A percentile compares a stretch with the other conserved stretches of the same genome.
phyloP scores from a whole-genome alignment of 768 basidiomycete genomes.

The Boletus vermiculosoides region DNA sequence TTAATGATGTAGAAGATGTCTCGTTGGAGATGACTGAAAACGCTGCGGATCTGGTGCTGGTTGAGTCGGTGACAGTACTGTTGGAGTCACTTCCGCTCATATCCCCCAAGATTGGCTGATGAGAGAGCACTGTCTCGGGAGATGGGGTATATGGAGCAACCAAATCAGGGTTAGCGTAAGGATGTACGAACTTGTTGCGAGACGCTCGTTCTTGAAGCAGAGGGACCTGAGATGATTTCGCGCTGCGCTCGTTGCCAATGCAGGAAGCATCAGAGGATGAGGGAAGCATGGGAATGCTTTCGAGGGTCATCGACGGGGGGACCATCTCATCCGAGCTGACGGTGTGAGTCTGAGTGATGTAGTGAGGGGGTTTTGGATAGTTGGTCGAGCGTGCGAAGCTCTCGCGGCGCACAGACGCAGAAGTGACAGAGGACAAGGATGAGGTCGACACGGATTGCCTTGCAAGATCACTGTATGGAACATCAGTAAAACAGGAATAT shows the following conservation, averaged over 20 bases:
- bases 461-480: conserved; percentile 48
- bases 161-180: conserved; percentile 80
- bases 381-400: conserved; percentile 38
- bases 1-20: conserved; percentile 29
- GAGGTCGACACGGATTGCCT: conserved; percentile 60
- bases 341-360: conserved; percentile 6
- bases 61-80: conserved; percentile 48
- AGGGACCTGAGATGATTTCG: conserved; percentile 22
- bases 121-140: conserved; percentile 27
- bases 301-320: conserved; percentile 1
- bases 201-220: conserved; percentile 37
- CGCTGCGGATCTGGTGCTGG: conserved; percentile 38
- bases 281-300: conserved; percentile 1
- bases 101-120: conserved; percentile 31
- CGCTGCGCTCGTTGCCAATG: conserved; percentile 9
- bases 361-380: conserved; percentile 6
- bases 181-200: conserved; percentile 50
- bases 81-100: conserved; percentile 50
- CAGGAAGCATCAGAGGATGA: conserved; percentile 15
- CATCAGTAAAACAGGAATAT: conserved; percentile 1
- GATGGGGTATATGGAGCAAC: conserved; percentile 39
- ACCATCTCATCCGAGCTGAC: conserved; percentile 10
- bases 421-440: conserved; percentile 40
- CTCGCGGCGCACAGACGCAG: conserved; percentile 33
- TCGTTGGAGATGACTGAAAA: conserved; percentile 37